Base-by-base conservation (phyloP, 495 filamentous ascomycete genomes). In the Hypomontagnella submonticulosa region DNA sequence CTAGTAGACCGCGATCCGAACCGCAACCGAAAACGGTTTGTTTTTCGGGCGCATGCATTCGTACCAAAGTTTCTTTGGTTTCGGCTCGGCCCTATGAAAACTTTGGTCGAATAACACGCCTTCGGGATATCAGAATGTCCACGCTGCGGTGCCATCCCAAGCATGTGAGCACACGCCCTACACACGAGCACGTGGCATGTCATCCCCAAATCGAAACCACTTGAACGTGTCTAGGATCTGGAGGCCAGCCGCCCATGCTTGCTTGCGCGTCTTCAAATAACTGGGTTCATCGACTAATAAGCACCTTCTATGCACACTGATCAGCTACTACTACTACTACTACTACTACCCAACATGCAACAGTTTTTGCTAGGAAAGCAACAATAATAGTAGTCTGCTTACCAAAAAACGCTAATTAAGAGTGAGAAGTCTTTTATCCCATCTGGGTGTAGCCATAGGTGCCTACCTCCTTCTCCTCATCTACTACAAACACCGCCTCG, bases 81-180 rank as follows among this genome's bases (percentile, higher is more conserved):
- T 18, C 43, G 59, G 59, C 16, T 63, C 65, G 55, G 65, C 65
- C 65, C 59, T 68, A 68, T 63, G 49, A 41, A 18, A 51, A 27
- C 54, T 15, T 30, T 16, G 55, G 33, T 43, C 51, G 32, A 57
- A 57, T 56, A 51, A 50, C 9, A 61, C 54, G 37, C 6, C 23
- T 6, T 27, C 23, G 47, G 53, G 51, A 43, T 36, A 44, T 47
- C 13, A 58, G 44, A 38, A 61, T 58, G 48, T 15, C 58, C 41
- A 33, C 13, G 44, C 58, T 63, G 58, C 47, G 40, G 53, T 62
- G 42, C 58, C 37, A 56, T 57, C 27, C 46, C 27, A 51, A 58
- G 40, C 12, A 38, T 27, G 23, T 2, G 23, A 27, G 23, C 6
- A 6, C 20, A 40, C 41, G 27, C 48, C 52, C 9, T 67, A 53